phyloP scores from a whole-genome alignment of 2,329 filamentous ascomycete species.

The Pleoardoris graminearum region DNA sequence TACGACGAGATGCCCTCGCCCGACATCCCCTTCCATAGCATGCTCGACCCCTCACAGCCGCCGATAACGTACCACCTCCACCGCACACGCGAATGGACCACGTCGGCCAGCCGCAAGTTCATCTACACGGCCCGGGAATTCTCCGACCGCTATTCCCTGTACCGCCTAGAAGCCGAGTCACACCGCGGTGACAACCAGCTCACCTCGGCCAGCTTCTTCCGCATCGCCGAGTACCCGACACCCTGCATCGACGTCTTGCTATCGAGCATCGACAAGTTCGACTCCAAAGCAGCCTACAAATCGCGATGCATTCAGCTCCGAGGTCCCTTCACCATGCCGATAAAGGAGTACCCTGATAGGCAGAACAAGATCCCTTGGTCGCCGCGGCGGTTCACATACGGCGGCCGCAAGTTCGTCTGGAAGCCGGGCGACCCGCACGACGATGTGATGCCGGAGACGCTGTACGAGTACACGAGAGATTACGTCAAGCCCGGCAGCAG shows the following conservation, averaged over 20 bases:
- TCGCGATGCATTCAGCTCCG: conserved; percentile 40
- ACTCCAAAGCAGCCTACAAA: conserved; percentile 40
- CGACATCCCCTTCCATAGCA: conserved; percentile 39
- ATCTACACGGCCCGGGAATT: conserved; percentile 43
- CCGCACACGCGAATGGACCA: conserved; percentile 44
- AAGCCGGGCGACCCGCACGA: conserved; percentile 51
- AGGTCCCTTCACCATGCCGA: conserved; percentile 38
- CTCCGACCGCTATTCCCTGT: conserved; percentile 42
- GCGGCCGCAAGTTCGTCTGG: conserved; percentile 48
- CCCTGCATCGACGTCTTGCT: conserved; percentile 40
- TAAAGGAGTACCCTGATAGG: conserved; percentile 43
- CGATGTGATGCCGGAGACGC: conserved; percentile 47
- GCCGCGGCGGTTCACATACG: conserved; percentile 43
- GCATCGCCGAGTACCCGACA: conserved; percentile 39
- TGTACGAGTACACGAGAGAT: conserved; percentile 41
- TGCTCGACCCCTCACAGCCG: conserved; percentile 39
- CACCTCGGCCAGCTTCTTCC: conserved; percentile 41
- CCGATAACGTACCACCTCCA: conserved; percentile 42
- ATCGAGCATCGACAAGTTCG: conserved; percentile 41
- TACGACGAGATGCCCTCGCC: conserved; percentile 40
- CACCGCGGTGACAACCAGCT: conserved; percentile 40
- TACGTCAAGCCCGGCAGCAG: conserved; percentile 42
- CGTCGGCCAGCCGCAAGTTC: conserved; percentile 39
- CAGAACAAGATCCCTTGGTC: conserved; percentile 46
- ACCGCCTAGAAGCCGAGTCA: conserved; percentile 38